Percentiles rank a stretch among this genome's conserved stretches.
Conservation (phyloP, 2,329 filamentous ascomycete genomes). For the Venturia carpophila region DNA sequence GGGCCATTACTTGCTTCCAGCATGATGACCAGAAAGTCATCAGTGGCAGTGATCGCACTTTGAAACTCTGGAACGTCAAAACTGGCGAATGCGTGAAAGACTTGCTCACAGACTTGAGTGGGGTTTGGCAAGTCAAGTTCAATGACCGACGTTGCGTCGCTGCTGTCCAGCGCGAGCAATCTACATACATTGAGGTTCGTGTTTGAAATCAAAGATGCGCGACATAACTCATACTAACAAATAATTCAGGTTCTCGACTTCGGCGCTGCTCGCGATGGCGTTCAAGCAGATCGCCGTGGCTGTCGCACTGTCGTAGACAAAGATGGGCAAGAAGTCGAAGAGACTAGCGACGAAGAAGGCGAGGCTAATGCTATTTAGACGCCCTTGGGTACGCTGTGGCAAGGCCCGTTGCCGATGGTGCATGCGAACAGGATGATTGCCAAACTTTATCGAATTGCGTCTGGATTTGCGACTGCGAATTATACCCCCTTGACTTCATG, state of each 20-base stretch:
- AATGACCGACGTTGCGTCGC: constrained; percentile 92
- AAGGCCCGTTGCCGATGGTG: constrained; percentile 14
- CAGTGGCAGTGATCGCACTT: constrained; percentile 84
- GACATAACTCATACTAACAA: constrained; percentile 28
- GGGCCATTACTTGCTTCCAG: constrained; percentile 97
- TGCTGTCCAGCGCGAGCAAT: constrained; percentile 82
- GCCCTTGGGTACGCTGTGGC: background rate
- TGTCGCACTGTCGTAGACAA: constrained; percentile 57
- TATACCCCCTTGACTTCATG: background rate
- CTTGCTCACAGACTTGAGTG: constrained; percentile 82
- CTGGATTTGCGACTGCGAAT: constrained; percentile 4
- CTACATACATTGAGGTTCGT: constrained; percentile 93
- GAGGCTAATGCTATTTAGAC: constrained; percentile 15
- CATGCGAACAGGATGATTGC: constrained; percentile 6
- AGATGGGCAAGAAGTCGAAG: constrained; percentile 24
- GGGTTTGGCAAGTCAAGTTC: constrained; percentile 99
- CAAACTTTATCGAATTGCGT: background rate
- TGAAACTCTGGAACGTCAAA: constrained; percentile 98
- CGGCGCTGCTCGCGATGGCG: constrained; percentile 83
- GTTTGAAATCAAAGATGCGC: background rate
- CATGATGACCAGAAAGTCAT: constrained; percentile 96
- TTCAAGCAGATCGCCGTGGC: constrained; percentile 67
- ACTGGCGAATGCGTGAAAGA: constrained; percentile 90
- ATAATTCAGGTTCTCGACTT: constrained; percentile 80
- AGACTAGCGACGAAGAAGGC: constrained; percentile 15